Evolutionary conservation across 139 green algal genomes (phyloP), one percentile per base, ranked within the genome.

Genomic region (Micractinium conductrix): DNA sequence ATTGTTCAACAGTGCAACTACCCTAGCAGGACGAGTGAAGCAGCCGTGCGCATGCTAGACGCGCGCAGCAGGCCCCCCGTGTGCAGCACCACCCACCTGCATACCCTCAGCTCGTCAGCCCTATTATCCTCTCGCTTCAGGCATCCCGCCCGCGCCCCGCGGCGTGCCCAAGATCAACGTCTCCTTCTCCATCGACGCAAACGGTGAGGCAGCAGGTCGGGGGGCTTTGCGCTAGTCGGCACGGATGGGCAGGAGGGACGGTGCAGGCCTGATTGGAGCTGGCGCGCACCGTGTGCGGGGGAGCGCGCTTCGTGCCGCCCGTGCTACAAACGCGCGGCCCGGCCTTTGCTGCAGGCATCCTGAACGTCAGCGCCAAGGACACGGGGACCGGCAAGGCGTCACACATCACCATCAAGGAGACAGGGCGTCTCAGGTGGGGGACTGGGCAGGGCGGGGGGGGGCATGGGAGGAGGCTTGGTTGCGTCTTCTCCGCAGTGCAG

Each of bases 331-430:
- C 3, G n/a, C 38, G 40, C 1, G 16, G 19, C 68, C 68, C 37
- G 35, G 6, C 8, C 38, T 35, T n/a, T 2, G 4, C 38, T 60
- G 38, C 78, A 84, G 78, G 97, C 87, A 99, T 99, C 86, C 92
- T 99, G 24, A 99, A 99, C 84, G 95, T 99, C 35, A 96, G 92
- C 9, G 97, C 97, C 21, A 96, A 99, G 92, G 97, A 99, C 87
- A 98, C 98, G 92, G 96, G 93, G 26, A 97, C 94, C 16, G 97
- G 97, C 84, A 94, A 95, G 80, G 97, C 96, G 88, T 97, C 96
- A 88, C 98, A 98, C 91, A 99, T 99, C 91, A 99, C 97, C 55
- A 99, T 99, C 91, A 99, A 99, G 78, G 97, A 99, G 90, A 99
- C 99, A 93, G 97, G 97, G 24, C 91, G 96, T 6, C 91, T 99